Percentiles rank a stretch among this genome's conserved stretches.
These are phyloP conservation scores for Alopecurus myosuroides DNA, from an alignment of 176 grass and related monocot species.

Conservation along the genomic window DNA sequence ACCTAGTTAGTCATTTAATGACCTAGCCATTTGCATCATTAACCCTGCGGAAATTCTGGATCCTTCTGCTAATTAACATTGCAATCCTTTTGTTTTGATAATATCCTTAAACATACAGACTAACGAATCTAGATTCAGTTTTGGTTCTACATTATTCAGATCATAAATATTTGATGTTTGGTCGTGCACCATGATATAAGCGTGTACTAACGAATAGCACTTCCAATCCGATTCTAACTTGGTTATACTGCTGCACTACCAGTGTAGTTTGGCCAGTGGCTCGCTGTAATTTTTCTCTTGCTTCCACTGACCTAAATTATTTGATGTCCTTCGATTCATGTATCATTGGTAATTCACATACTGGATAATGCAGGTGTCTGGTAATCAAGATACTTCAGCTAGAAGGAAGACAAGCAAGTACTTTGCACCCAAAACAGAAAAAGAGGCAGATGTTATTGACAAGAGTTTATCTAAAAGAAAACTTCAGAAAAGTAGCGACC, in stretches of 20 bases:
- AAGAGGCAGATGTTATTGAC: constrained; percentile 21
- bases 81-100: neutral
- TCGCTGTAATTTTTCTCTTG: neutral
- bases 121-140: neutral
- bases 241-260: neutral
- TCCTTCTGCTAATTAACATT: neutral
- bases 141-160: neutral
- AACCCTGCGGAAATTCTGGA: neutral
- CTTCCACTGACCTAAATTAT: neutral
- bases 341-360: neutral
- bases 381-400: constrained; percentile 50
- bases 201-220: neutral
- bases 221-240: neutral
- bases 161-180: neutral
- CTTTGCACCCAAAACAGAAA: constrained; percentile 50
- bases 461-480: constrained; percentile 64
- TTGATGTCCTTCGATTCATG: neutral
- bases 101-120: neutral
- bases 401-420: constrained; percentile 96
- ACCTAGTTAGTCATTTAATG: neutral
- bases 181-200: neutral
- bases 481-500: constrained; percentile 35
- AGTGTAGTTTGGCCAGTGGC: neutral
- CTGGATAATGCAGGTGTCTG: constrained; percentile 27
- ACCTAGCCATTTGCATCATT: neutral